A percentile compares a stretch with the other conserved stretches of the same genome.
Conservation (phyloP, 345 rosid species). For the Excoecaria cochinchinensis region DNA sequence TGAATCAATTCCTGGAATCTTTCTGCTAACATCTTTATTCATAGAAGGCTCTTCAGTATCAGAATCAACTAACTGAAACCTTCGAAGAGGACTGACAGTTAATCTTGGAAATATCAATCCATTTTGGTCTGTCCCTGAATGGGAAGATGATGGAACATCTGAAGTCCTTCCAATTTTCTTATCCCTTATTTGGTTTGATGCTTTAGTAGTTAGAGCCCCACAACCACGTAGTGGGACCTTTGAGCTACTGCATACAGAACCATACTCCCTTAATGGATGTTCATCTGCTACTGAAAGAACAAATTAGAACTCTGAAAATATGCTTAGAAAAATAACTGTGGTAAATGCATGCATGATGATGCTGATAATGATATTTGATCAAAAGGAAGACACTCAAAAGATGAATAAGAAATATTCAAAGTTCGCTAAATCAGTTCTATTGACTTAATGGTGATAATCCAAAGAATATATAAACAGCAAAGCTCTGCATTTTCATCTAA, state of each 20-base stretch:
- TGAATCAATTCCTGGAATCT: slow-evolving; percentile 28
- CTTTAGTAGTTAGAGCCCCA: slow-evolving; percentile 39
- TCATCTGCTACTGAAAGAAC: slow-evolving; percentile 37
- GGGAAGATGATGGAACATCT: slow-evolving; percentile 41
- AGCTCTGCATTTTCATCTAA: neutral
- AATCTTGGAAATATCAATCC: slow-evolving; percentile 47
- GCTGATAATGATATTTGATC: neutral
- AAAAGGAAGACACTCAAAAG: neutral
- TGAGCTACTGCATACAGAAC: slow-evolving; percentile 61
- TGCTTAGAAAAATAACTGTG: neutral
- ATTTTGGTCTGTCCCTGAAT: slow-evolving; percentile 33
- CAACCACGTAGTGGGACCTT: slow-evolving; percentile 52
- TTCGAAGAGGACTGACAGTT: slow-evolving; percentile 76
- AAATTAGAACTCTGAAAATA: slow-evolving; percentile 5
- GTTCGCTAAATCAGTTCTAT: neutral
- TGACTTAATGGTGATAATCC: neutral
- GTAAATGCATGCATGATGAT: neutral
- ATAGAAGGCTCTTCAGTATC: slow-evolving; percentile 52
- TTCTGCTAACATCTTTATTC: slow-evolving; percentile 27
- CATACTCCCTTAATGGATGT: slow-evolving; percentile 38
- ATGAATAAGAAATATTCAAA: neutral
- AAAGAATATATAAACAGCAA: neutral
- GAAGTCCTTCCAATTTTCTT: slow-evolving; percentile 32
- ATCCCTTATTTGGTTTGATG: slow-evolving; percentile 34
- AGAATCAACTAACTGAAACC: slow-evolving; percentile 75